A percentile compares a stretch with the other conserved stretches of the same genome.
phyloP scores from a whole-genome alignment of 1,284 basidiomycete species.

The Cutaneotrichosporon cyanovorans region DNA sequence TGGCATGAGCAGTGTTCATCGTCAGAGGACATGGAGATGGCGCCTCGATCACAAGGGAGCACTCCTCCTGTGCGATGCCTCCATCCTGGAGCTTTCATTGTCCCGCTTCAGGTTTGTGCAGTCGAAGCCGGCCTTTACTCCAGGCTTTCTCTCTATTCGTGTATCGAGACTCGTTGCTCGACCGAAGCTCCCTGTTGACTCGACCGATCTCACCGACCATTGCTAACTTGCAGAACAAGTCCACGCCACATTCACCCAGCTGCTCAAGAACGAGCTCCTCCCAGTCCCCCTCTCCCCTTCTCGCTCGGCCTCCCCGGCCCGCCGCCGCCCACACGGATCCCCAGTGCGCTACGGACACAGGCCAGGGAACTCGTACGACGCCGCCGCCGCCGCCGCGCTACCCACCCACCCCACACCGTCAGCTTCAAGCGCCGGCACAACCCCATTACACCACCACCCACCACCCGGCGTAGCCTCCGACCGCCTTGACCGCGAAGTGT shows the following conservation, averaged over 20 bases:
- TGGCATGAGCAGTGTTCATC: too few relatives aligned
- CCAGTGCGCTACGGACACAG: constrained; percentile 25
- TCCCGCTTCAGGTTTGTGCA: too few relatives aligned
- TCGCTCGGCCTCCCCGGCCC: constrained; percentile 18
- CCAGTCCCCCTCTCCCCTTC: constrained; percentile 28
- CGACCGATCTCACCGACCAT: too few relatives aligned
- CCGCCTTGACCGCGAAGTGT: constrained; percentile 31
- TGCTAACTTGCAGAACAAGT: constrained; percentile 47
- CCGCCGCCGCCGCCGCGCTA: constrained; percentile 7
- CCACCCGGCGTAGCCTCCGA: constrained; percentile 30
- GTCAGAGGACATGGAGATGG: too few relatives aligned
- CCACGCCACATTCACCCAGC: constrained; percentile 50
- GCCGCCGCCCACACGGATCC: constrained; percentile 9
- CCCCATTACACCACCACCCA: constrained; percentile 40
- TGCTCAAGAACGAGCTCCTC: constrained; percentile 52
- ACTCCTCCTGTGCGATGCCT: too few relatives aligned
- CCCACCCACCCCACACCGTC: constrained; percentile 17
- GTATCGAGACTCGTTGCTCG: too few relatives aligned
- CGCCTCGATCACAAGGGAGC: too few relatives aligned
- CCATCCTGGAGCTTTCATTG: too few relatives aligned
- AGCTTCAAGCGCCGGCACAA: constrained; percentile 35
- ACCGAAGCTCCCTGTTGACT: too few relatives aligned
- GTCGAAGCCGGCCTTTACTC: too few relatives aligned
- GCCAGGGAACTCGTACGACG: constrained; percentile 22
- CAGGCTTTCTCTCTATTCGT: too few relatives aligned